A percentile compares a stretch with the other conserved stretches of the same genome.
Evolutionary conservation across 495 filamentous ascomycete species (phyloP).

Genomic region (Penicillium odoratum): DNA sequence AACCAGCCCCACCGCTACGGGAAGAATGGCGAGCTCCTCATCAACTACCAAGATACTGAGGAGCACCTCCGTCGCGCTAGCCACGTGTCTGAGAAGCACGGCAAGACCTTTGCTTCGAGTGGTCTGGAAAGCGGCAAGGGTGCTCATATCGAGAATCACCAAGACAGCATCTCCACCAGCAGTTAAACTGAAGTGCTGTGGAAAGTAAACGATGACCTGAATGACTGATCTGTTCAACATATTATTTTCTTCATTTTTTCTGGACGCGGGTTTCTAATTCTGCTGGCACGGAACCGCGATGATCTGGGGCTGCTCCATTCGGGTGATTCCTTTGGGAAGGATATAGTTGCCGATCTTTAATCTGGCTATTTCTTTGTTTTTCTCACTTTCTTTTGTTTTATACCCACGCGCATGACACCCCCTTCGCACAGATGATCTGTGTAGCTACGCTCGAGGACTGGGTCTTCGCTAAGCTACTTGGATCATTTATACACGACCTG

Average conservation of each 20-base stretch:
- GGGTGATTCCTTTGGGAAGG: neutral
- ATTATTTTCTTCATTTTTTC: neutral
- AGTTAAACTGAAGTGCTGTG: neutral
- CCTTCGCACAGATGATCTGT: constrained; percentile 9
- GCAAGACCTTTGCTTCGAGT: constrained; percentile 11
- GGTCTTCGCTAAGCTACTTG: neutral
- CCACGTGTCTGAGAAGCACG: constrained; percentile 29
- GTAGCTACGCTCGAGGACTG: neutral
- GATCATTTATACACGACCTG: constrained; percentile 9
- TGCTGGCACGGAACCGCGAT: constrained; percentile 9
- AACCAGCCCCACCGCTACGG: constrained; percentile 64
- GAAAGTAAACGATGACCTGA: neutral
- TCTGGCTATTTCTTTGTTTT: constrained; percentile 1
- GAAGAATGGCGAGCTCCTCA: constrained; percentile 64
- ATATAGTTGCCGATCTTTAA: neutral
- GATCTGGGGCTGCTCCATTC: neutral
- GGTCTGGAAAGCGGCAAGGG: constrained; percentile 30
- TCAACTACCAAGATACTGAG: constrained; percentile 57
- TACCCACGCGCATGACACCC: constrained; percentile 13
- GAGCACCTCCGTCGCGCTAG: constrained; percentile 39
- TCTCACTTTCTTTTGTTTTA: constrained; percentile 7
- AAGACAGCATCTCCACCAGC: constrained; percentile 11
- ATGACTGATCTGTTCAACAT: neutral
- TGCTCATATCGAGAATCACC: constrained; percentile 20
- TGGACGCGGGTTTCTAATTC: constrained; percentile 8